These are phyloP conservation scores for Mycosphaerella sp. DNA, from an alignment of 2,329 filamentous ascomycete genomes.

Conservation along the genomic window DNA sequence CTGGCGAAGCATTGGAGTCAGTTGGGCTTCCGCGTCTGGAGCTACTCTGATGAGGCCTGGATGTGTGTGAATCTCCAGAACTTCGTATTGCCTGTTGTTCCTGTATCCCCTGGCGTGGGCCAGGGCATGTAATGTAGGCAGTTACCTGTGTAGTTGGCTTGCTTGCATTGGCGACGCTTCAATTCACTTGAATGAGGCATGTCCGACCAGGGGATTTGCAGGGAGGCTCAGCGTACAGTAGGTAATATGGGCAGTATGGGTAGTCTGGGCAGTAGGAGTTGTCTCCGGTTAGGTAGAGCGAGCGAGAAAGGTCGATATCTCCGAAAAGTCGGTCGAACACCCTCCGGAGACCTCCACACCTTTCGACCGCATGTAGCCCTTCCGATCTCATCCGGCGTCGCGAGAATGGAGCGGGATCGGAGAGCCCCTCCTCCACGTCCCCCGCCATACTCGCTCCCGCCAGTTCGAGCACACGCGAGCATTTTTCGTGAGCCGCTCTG, in stretches of 20 bases:
- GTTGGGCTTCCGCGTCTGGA: constrained; percentile 20
- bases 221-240: too few relatives aligned
- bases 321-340: not conserved
- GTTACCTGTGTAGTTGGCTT: not conserved
- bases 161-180: too few relatives aligned
- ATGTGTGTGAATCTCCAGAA: constrained; percentile 14
- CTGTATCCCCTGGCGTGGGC: not conserved
- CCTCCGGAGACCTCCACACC: not conserved
- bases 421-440: constrained; percentile 1
- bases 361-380: not conserved
- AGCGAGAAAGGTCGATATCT: too few relatives aligned
- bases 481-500: constrained; percentile 9
- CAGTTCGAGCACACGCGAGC: not conserved
- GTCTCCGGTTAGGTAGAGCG: too few relatives aligned
- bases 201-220: too few relatives aligned
- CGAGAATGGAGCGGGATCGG: constrained; percentile 5
- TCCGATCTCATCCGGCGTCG: constrained; percentile 1
- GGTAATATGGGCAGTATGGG: too few relatives aligned
- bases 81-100: too few relatives aligned
- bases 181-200: too few relatives aligned
- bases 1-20: constrained; percentile 18
- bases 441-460: constrained; percentile 6
- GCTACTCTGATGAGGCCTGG: constrained; percentile 21
- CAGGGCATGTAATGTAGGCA: not conserved
- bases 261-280: too few relatives aligned